Base-by-base conservation (phyloP, 768 basidiomycete genomes). In the Kwoniella dendrophila region DNA sequence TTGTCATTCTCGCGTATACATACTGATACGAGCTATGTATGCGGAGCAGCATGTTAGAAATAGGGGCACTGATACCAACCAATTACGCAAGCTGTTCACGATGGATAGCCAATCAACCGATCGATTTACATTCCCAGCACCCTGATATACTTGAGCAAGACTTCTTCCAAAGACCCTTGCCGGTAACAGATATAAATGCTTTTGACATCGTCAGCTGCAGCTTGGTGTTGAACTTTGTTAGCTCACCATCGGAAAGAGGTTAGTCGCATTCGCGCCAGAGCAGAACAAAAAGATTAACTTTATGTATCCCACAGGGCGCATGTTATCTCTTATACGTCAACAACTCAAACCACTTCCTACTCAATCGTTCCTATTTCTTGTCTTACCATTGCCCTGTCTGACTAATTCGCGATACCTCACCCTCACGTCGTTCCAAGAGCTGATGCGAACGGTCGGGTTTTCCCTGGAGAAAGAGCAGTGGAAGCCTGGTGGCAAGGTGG, bases 191-290 rank as follows among this genome's bases (percentile, higher is more conserved):
- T 66, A 80, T 88, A 71, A 72, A 73, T 10, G 83, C 81, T 67
- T 96, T 91, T 88, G 87, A 91, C 67, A 72, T 87, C 20, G 84
- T 95, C 59, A 91, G 90, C 75, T 85, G 94, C 26, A 92, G 91
- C 70, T 80, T 96, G 34, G 93, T 96, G 3, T 79, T 96, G 3
- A 96, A 96, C 73, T 96, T 94, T 72, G 89, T 92, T 1, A 87
- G 90, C 24, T 83, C 86, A 27, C 82, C 89, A 0, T 80, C 80
- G 49, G 87, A 90, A 56, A 82, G 93, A 86, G 92, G 92, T 90
- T 61, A 54, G 80, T 65, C 10, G n/a, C 16, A 20, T 53, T 38
- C 16, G n/a, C 20, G 24, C 40, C 18, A 12, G 27, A 0, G 11
- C 6, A 12, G 32, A 27, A 54, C 49, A 40, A 10, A 54, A 16